phyloP scores from a whole-genome alignment of 257 asterid species.

The Scutellaria baicalensis region DNA sequence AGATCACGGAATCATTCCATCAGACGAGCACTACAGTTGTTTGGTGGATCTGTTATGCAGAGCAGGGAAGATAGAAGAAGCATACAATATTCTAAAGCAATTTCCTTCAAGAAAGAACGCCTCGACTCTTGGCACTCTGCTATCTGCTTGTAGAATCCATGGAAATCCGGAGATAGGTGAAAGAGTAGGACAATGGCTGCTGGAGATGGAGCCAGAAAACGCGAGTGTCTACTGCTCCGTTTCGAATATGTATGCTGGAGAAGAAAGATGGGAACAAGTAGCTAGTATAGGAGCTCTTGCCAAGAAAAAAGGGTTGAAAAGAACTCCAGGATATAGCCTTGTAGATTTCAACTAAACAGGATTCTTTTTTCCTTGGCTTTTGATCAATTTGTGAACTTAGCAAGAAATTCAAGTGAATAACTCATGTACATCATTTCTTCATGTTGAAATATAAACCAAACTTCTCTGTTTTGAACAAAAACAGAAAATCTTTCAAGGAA shows the following conservation, averaged over 20 bases:
- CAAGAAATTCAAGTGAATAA: background rate
- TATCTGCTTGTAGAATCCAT: constrained; percentile 50
- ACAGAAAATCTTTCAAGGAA: background rate
- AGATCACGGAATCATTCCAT: constrained; percentile 32
- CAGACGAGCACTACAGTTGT: constrained; percentile 58
- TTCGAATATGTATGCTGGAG: constrained; percentile 50
- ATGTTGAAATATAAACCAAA: background rate
- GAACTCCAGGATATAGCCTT: constrained; percentile 43
- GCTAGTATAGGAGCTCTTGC: constrained; percentile 31
- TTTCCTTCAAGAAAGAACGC: constrained; percentile 20
- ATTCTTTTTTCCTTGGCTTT: background rate
- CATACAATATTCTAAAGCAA: constrained; percentile 22
- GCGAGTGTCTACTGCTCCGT: constrained; percentile 36
- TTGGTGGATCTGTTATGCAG: constrained; percentile 54
- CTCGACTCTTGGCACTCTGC: constrained; percentile 40
- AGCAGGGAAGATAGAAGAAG: constrained; percentile 54
- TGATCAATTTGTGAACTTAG: no score
- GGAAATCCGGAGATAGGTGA: constrained; percentile 37
- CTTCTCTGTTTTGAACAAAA: background rate
- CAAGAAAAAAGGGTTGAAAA: constrained; percentile 34
- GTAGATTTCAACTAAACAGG: constrained; percentile 22
- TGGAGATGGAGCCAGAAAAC: constrained; percentile 36
- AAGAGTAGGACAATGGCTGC: constrained; percentile 31
- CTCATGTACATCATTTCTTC: background rate
- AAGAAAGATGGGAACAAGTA: constrained; percentile 48